These are phyloP conservation scores for Annulohypoxylon stygium DNA, from an alignment of 495 filamentous ascomycete species.

Conservation along the genomic window DNA sequence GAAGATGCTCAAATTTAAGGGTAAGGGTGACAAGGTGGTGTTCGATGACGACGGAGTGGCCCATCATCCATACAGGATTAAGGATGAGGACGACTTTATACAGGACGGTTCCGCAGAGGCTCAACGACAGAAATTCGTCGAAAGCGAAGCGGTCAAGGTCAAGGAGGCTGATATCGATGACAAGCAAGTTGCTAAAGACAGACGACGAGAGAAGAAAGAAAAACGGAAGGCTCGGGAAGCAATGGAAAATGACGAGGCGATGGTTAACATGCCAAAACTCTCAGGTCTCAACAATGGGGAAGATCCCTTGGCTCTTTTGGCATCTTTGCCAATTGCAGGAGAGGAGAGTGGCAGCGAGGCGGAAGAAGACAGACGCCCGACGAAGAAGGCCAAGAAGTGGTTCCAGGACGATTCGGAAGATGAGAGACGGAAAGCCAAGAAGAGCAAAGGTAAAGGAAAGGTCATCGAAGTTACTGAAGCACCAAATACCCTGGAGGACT, in stretches of 20 bases:
- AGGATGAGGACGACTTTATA: conserved; percentile 83
- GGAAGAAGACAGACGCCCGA: conserved; percentile 53
- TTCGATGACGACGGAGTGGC: conserved; percentile 93
- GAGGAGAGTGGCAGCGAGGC: conserved; percentile 47
- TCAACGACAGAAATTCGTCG: conserved; percentile 82
- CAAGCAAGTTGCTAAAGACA: conserved; percentile 81
- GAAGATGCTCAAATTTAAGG: conserved; percentile 88
- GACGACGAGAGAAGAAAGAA: conserved; percentile 87
- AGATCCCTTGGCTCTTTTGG: conserved; percentile 64
- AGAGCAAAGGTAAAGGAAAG: conserved; percentile 61
- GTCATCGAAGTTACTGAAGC: conserved; percentile 70
- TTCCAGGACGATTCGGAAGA: conserved; percentile 60
- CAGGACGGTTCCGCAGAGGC: conserved; percentile 77
- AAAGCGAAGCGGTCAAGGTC: conserved; percentile 78
- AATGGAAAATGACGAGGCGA: conserved; percentile 63
- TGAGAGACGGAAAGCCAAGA: conserved; percentile 60
- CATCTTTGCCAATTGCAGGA: conserved; percentile 63
- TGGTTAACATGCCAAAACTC: conserved; percentile 51
- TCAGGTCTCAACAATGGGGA: conserved; percentile 52
- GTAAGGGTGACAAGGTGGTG: conserved; percentile 82
- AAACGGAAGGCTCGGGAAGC: conserved; percentile 84
- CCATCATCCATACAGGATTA: conserved; percentile 87
- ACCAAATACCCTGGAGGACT: conserved; percentile 87
- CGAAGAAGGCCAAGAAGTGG: conserved; percentile 58
- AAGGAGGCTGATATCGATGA: conserved; percentile 82